phyloP scores from a whole-genome alignment of 768 basidiomycete genomes.

The Collybiopsis confluens region DNA sequence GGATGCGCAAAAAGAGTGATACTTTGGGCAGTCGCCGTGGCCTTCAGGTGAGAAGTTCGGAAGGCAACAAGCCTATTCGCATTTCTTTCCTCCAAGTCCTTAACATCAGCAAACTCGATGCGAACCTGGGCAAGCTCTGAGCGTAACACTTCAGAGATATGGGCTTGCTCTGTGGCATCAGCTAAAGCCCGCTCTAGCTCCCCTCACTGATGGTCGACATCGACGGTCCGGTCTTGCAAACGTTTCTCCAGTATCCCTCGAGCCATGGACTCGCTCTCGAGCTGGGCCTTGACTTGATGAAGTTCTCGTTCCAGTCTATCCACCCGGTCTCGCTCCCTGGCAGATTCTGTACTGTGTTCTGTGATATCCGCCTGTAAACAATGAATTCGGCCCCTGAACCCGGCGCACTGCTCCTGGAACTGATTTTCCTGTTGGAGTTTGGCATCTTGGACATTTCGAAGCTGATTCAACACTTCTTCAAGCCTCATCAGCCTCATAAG shows the following conservation, averaged over 20 bases:
- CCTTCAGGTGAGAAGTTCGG: constrained; percentile 72
- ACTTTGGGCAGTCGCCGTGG: constrained; percentile 55
- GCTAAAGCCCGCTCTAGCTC: constrained; percentile 55
- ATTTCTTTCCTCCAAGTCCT: constrained; percentile 61
- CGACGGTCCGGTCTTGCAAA: constrained; percentile 49
- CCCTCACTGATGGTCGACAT: constrained; percentile 51
- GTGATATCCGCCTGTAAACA: constrained; percentile 44
- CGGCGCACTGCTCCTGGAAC: constrained; percentile 55
- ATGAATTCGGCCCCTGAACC: constrained; percentile 52
- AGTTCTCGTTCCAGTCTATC: constrained; percentile 63
- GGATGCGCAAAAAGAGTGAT: constrained; percentile 48
- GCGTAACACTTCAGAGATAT: constrained; percentile 51
- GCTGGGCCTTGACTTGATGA: constrained; percentile 54
- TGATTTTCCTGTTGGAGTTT: constrained; percentile 51
- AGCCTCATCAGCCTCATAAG: constrained; percentile 74
- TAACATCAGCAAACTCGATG: constrained; percentile 64
- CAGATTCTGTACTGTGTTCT: constrained; percentile 31
- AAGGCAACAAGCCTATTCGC: constrained; percentile 67
- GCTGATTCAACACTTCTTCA: constrained; percentile 66
- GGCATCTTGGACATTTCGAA: constrained; percentile 54
- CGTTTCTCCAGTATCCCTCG: constrained; percentile 63
- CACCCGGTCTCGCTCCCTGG: constrained; percentile 46
- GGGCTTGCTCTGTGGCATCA: constrained; percentile 67
- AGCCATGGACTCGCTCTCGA: constrained; percentile 59
- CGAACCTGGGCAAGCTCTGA: constrained; percentile 60